Evolutionary conservation across 1,284 basidiomycete genomes (phyloP).

Genomic region (Fomitopsis pinicola): DNA sequence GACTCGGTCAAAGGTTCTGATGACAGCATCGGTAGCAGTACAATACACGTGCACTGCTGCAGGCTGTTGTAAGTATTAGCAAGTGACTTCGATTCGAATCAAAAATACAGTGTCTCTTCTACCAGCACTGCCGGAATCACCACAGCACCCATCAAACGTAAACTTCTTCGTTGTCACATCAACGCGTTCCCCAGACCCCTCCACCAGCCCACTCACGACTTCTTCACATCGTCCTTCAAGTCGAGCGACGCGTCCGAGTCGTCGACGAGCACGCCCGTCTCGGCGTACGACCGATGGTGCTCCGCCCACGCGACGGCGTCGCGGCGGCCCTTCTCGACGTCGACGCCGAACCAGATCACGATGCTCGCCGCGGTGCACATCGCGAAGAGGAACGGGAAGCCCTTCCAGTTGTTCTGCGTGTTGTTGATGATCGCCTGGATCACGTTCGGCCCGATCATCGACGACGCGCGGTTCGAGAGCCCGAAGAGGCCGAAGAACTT

Average conservation of each 20-base stretch:
- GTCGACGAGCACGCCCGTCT: slow-evolving; percentile 19
- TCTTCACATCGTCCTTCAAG: slow-evolving; percentile 11
- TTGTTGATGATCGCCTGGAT: slow-evolving; percentile 76
- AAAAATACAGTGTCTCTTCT: too few relatives aligned
- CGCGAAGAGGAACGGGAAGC: slow-evolving; percentile 81
- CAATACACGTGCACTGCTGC: too few relatives aligned
- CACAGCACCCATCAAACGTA: background rate
- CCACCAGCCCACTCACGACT: background rate
- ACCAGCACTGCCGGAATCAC: too few relatives aligned
- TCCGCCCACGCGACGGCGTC: slow-evolving; percentile 65
- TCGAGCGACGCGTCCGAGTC: slow-evolving; percentile 13
- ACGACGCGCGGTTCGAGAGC: slow-evolving; percentile 77
- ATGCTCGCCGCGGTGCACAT: slow-evolving; percentile 61
- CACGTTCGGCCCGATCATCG: slow-evolving; percentile 76
- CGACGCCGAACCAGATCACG: slow-evolving; percentile 71
- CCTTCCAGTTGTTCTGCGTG: slow-evolving; percentile 72
- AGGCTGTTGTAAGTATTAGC: too few relatives aligned
- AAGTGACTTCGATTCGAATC: too few relatives aligned
- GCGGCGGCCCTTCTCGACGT: slow-evolving; percentile 62
- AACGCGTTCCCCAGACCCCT: background rate
- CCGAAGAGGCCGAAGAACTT: slow-evolving; percentile 83
- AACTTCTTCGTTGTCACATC: background rate
- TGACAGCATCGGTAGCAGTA: too few relatives aligned
- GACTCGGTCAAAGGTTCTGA: too few relatives aligned
- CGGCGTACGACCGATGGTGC: slow-evolving; percentile 25